Base-by-base conservation (phyloP, 148 eudicot species). In the Vaccinium myrtillus region DNA sequence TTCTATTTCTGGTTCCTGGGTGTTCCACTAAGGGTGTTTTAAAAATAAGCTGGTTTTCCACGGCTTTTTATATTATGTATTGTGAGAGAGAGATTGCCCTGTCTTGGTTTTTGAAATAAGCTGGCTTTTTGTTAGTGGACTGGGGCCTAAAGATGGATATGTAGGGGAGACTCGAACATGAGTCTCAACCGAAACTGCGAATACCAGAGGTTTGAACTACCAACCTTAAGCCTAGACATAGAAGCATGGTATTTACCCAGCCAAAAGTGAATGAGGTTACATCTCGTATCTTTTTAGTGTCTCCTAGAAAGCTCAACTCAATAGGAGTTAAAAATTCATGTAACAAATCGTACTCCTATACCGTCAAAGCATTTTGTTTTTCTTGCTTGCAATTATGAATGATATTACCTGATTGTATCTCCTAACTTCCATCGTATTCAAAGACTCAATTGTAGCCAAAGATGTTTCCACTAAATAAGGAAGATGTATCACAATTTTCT, bases 381-480 rank as follows among this genome's bases (percentile, higher is more conserved):
- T 81, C 76, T 78, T 83, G 54, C 82, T 63, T 67, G 49, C 32
- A 14, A 61, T 36, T 58, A 48, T 53, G 51, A n/a, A 43, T 23
- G 61, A 39, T 10, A 39, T 69, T 61, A 25, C 11, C 25, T 18
- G 21, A 76, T 61, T 59, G 81, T 61, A 43, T 73, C 70, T 78
- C 79, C 67, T 77, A 48, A 50, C 82, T 84, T 77, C 70, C 79
- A 77, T 48, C 78, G 18, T 67, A 32, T 78, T 51, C n/a, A 51
- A 69, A 12, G 83, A 79, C 69, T 79, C 43, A 51, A 69, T 69
- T 69, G 78, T 79, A 65, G 65, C 69, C 78, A 84, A 54, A 69
- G 77, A 69, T 56, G 65, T 78, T 79, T 21, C 82, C 86, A 69
- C 78, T 84, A 39, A 69, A 53, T 7, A 69, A 53, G 78, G 54